Evolutionary conservation across 345 rosid species (phyloP).

Genomic region (Populus alba): DNA sequence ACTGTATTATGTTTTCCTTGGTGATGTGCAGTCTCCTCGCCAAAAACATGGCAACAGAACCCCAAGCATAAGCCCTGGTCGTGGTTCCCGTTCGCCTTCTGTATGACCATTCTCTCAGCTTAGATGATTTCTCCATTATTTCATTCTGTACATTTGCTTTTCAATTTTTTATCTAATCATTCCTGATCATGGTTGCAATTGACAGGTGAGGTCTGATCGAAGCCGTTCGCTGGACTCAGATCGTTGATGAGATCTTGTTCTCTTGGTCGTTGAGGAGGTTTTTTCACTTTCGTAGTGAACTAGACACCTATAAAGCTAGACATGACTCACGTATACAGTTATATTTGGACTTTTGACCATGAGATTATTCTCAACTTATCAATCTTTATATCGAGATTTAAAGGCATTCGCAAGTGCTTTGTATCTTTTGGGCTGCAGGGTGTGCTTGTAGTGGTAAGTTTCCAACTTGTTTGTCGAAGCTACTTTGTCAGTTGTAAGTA

Average conservation of each 20-base stretch:
- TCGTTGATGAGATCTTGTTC: not conserved
- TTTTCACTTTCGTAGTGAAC: not conserved
- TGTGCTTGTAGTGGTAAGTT: not conserved
- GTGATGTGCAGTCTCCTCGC: constrained; percentile 21
- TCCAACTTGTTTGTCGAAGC: not conserved
- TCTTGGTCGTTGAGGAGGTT: not conserved
- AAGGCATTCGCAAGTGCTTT: too few species aligned
- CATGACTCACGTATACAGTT: not conserved
- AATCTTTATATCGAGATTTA: not conserved
- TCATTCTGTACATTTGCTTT: not conserved
- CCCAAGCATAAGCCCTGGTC: constrained; percentile 18
- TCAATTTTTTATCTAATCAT: not conserved
- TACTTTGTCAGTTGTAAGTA: too few species aligned
- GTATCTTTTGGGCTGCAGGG: not conserved
- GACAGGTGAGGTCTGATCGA: constrained; percentile 56
- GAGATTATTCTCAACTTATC: not conserved
- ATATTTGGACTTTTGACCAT: too few species aligned
- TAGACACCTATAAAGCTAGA: not conserved
- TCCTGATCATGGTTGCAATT: constrained; percentile 6
- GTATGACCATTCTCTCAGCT: constrained; percentile 16
- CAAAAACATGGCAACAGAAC: constrained; percentile 25
- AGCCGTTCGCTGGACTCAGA: constrained; percentile 14
- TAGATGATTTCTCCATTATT: not conserved
- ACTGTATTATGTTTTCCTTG: not conserved
- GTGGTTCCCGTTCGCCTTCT: constrained; percentile 31